Percentiles rank a stretch among this genome's conserved stretches.
Evolutionary conservation across 2,329 filamentous ascomycete genomes (phyloP).

Genomic region (Ophiostoma perfectum): DNA sequence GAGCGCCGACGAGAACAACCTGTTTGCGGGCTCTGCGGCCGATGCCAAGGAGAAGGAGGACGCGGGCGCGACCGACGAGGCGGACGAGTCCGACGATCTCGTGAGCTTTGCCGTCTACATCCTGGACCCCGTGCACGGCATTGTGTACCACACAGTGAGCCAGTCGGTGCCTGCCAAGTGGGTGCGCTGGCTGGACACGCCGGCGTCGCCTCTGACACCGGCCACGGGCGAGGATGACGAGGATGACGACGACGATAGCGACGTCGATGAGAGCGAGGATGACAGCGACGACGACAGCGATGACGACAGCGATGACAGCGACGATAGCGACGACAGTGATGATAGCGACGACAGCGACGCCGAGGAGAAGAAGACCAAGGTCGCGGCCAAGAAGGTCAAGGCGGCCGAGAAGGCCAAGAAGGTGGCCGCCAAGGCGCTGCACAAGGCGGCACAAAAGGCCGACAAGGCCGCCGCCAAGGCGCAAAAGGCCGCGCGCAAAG

Average conservation of each 20-base stretch:
- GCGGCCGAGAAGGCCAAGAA: constrained; percentile 9
- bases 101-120: constrained; percentile 77
- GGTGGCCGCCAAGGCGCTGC: constrained; percentile 1
- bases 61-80: constrained; percentile 51
- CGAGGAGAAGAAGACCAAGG: constrained; percentile 13
- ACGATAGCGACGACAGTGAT: constrained; percentile 3
- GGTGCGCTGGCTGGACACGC: constrained; percentile 85
- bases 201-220: constrained; percentile 54
- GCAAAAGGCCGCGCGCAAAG: constrained; percentile 1
- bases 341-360: constrained; percentile 11
- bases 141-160: constrained; percentile 76
- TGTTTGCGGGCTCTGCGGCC: constrained; percentile 56
- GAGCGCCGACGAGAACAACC: constrained; percentile 37
- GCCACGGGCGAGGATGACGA: constrained; percentile 34
- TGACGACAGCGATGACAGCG: background rate
- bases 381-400: constrained; percentile 9
- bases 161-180: constrained; percentile 80
- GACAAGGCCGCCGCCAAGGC: constrained; percentile 3
- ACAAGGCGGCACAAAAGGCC: background rate
- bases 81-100: constrained; percentile 61
- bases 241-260: constrained; percentile 19
- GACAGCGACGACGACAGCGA: background rate
- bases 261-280: constrained; percentile 32
- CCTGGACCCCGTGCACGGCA: constrained; percentile 83
- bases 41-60: constrained; percentile 52